Conservation (phyloP, 345 rosid species). For the Populus simonii region DNA sequence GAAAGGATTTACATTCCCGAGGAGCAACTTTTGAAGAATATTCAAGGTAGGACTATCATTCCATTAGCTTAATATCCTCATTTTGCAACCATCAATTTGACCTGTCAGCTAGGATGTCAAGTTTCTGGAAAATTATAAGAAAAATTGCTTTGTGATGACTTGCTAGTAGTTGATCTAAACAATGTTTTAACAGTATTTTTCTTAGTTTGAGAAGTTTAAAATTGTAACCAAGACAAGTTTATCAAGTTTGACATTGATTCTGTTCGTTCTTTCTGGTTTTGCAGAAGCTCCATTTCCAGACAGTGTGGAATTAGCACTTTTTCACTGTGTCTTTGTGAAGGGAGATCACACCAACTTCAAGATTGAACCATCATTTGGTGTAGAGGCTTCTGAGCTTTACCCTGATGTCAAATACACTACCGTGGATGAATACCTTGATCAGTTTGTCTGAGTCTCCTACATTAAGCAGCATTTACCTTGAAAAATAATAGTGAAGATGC, state of each 20-base stretch:
- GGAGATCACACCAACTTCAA: slow-evolving; percentile 65
- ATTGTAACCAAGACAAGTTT: background rate
- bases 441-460: slow-evolving; percentile 41
- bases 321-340: slow-evolving; percentile 58
- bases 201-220: too few relatives aligned
- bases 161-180: too few relatives aligned
- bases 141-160: too few relatives aligned
- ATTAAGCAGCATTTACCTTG: background rate
- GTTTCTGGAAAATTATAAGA: background rate
- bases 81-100: too few relatives aligned
- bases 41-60: slow-evolving; percentile 37
- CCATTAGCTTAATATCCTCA: too few relatives aligned
- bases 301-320: slow-evolving; percentile 42
- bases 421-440: slow-evolving; percentile 57
- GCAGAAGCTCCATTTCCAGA: slow-evolving; percentile 58
- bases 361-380: slow-evolving; percentile 63
- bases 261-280: background rate
- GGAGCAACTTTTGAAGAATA: slow-evolving; percentile 50
- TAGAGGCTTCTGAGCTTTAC: slow-evolving; percentile 79
- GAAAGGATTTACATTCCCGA: slow-evolving; percentile 50
- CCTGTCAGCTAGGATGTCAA: too few relatives aligned
- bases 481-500: background rate
- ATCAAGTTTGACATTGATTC: background rate
- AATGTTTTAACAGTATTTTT: too few relatives aligned
- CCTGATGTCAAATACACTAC: slow-evolving; percentile 75